Percentiles rank a stretch among this genome's conserved stretches.
Conservation (phyloP, 1,139 yeast species). For the Candida albicans region DNA sequence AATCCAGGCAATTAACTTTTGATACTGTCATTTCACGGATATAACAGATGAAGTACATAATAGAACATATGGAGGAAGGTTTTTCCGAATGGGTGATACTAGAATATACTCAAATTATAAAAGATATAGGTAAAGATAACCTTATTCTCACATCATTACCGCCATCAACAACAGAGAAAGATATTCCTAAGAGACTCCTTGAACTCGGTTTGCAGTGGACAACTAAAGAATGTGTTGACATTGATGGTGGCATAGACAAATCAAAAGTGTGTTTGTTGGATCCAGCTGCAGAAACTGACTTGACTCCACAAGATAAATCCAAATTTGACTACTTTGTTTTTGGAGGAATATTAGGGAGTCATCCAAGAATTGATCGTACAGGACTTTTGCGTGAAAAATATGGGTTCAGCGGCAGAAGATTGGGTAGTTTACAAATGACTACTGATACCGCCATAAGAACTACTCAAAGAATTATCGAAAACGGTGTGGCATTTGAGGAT, state of each 20-base stretch:
- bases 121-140: slow-evolving; percentile 78
- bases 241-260: slow-evolving; percentile 44
- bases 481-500: slow-evolving; percentile 57
- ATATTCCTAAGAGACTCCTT: slow-evolving; percentile 62
- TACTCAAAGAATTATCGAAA: slow-evolving; percentile 71
- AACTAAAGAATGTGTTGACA: slow-evolving; percentile 61
- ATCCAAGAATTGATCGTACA: slow-evolving; percentile 95
- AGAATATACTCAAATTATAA: slow-evolving; percentile 80
- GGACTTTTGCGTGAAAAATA: slow-evolving; percentile 78
- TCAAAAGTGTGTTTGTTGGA: slow-evolving; percentile 78
- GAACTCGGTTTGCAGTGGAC: slow-evolving; percentile 82
- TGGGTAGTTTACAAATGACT: slow-evolving; percentile 91
- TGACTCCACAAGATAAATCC: slow-evolving; percentile 65
- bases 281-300: slow-evolving; percentile 77
- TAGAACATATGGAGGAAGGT: slow-evolving; percentile 97
- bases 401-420: slow-evolving; percentile 80
- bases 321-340: slow-evolving; percentile 84
- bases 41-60: slow-evolving; percentile 71
- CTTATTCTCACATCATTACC: slow-evolving; percentile 80
- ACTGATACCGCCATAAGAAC: slow-evolving; percentile 96
- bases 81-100: slow-evolving; percentile 94
- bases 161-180: slow-evolving; percentile 53
- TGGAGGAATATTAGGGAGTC: slow-evolving; percentile 96
- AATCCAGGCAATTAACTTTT: not conserved
- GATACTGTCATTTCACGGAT: too few species aligned